Percentiles rank a stretch among this genome's conserved stretches.
Evolutionary conservation across 345 rosid species (phyloP).

Genomic region (Acer campestre): DNA sequence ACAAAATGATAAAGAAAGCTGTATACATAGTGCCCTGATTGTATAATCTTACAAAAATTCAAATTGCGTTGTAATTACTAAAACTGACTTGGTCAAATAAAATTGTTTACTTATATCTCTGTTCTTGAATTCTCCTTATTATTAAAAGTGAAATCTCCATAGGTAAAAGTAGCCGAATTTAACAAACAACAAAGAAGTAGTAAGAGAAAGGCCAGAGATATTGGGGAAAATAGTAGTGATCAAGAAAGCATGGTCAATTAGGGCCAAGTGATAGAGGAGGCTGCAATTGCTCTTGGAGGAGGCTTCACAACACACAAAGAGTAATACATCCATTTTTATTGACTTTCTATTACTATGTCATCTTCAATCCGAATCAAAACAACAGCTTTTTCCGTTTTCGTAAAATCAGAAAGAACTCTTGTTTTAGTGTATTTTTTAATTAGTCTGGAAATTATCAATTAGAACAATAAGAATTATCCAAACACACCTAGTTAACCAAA

Average conservation of each 20-base stretch:
- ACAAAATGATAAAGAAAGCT: not conserved
- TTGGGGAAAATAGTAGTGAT: not conserved
- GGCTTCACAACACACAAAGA: too few species aligned
- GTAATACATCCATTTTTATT: too few species aligned
- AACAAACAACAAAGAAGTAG: slow-evolving; percentile 14
- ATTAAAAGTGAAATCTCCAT: slow-evolving; percentile 14
- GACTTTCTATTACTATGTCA: too few species aligned
- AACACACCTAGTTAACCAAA: too few species aligned
- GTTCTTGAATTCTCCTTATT: slow-evolving; percentile 10
- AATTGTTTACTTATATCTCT: not conserved
- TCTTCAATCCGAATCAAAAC: too few species aligned
- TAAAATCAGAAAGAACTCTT: too few species aligned
- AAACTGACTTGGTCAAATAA: slow-evolving; percentile 11
- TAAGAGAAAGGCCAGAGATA: slow-evolving; percentile 22
- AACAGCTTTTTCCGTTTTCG: too few species aligned
- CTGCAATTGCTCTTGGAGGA: slow-evolving; percentile 23
- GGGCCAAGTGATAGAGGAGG: slow-evolving; percentile 35
- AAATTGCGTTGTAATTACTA: not conserved
- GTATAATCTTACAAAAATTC: not conserved
- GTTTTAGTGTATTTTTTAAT: too few species aligned
- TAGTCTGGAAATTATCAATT: too few species aligned
- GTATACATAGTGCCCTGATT: not conserved
- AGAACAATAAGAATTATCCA: too few species aligned
- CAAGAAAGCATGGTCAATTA: slow-evolving; percentile 12
- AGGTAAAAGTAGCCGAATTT: slow-evolving; percentile 20